Evolutionary conservation across 192 early-diverging fungal genomes (phyloP).

Genomic region (Coemansia javaensis): DNA sequence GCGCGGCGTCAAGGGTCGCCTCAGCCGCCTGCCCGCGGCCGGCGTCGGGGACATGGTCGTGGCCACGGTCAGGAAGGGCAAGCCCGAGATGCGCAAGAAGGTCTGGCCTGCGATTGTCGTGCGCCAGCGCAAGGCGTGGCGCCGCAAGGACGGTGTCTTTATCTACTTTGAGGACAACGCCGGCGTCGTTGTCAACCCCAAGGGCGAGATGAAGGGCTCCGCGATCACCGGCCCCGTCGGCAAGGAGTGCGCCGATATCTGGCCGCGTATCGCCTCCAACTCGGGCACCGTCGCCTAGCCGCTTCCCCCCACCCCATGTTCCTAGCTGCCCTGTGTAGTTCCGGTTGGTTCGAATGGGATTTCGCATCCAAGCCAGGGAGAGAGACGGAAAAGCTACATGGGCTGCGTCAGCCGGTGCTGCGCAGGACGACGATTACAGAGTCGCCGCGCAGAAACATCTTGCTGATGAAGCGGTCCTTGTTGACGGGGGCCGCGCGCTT

Average conservation of each 20-base stretch:
- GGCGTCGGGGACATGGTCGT: conserved; percentile 99
- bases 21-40: conserved; percentile 96
- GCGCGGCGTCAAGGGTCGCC: conserved; percentile 88
- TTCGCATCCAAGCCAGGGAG: too few relatives aligned
- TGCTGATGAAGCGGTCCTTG: conserved; percentile 97
- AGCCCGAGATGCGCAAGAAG: conserved; percentile 99
- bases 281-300: conserved; percentile 78
- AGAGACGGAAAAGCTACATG: too few relatives aligned
- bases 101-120: conserved; percentile 99
- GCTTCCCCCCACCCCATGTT: too few relatives aligned
- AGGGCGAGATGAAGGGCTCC: conserved; percentile 99
- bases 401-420: conserved; percentile 27
- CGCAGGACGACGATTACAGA: conserved; percentile 79
- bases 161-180: conserved; percentile 99
- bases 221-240: conserved; percentile 99
- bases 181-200: conserved; percentile 99
- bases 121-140: conserved; percentile 99
- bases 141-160: conserved; percentile 97
- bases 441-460: conserved; percentile 97
- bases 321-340: background rate
- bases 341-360: conserved; percentile 19
- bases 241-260: conserved; percentile 99
- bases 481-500: conserved; percentile 96
- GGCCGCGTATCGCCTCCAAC: conserved; percentile 98
- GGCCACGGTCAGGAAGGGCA: conserved; percentile 99